Conservation (phyloP, 148 eudicot genomes). For the Hydrangea macrophylla region DNA sequence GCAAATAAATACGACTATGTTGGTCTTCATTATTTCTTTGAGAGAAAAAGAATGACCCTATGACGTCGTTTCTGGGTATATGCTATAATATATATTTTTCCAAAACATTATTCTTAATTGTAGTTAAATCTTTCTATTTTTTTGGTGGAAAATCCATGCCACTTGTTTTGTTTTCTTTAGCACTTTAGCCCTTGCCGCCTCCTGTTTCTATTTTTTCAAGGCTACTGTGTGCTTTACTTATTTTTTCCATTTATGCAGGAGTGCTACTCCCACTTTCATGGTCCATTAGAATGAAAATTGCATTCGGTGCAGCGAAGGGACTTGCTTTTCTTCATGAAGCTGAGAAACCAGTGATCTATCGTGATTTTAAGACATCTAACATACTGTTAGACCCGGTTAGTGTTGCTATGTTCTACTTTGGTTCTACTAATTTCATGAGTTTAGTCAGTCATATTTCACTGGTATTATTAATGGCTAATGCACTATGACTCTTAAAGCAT, state of each 20-base stretch:
- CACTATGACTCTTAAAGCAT: not conserved
- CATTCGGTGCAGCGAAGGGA: slow-evolving; percentile 83
- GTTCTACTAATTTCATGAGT: not conserved
- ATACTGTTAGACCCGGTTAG: slow-evolving; percentile 74
- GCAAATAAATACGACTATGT: not conserved
- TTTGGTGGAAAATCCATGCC: not conserved
- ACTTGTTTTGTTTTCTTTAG: no score
- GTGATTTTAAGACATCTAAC: slow-evolving; percentile 89
- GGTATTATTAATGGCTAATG: no score
- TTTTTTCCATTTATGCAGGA: slow-evolving; percentile 35
- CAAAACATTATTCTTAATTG: not conserved
- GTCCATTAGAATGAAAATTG: slow-evolving; percentile 87
- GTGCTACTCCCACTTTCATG: slow-evolving; percentile 87
- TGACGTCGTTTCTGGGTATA: not conserved
- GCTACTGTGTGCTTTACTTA: not conserved
- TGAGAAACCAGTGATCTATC: slow-evolving; percentile 83
- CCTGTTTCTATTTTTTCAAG: no score
- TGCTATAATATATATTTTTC: not conserved
- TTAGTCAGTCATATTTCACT: not conserved
- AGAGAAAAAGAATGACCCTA: not conserved
- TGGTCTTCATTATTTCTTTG: not conserved
- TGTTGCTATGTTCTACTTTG: not conserved
- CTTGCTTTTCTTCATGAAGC: slow-evolving; percentile 88
- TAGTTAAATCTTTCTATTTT: no score
- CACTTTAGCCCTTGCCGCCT: no score